These are phyloP conservation scores for Paracorniculantispora psalliotae DNA, from an alignment of 2,329 filamentous ascomycete genomes.

Conservation along the genomic window DNA sequence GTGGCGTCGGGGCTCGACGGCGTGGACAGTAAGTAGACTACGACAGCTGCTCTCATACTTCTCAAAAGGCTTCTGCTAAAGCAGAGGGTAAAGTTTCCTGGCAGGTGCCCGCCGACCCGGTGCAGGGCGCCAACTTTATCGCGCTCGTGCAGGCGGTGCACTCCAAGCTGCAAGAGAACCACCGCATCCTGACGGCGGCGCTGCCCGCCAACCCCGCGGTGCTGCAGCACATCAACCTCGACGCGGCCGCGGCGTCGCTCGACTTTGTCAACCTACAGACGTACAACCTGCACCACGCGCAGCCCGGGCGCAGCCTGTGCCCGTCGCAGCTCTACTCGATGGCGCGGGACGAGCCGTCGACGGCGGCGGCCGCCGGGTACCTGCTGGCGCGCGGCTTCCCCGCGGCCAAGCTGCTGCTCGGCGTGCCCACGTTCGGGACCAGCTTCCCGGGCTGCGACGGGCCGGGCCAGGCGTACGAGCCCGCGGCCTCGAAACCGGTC, in stretches of 20 bases:
- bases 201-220: conserved; percentile 64
- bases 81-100: conserved; percentile 59
- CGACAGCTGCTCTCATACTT: background rate
- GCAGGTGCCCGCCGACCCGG: conserved; percentile 65
- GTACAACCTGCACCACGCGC: conserved; percentile 73
- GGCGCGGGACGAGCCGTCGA: conserved; percentile 56
- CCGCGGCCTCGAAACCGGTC: conserved; percentile 59
- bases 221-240: conserved; percentile 65
- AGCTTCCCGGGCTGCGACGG: conserved; percentile 64
- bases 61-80: background rate
- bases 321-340: conserved; percentile 70
- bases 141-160: conserved; percentile 63
- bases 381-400: conserved; percentile 62
- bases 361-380: conserved; percentile 61
- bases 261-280: conserved; percentile 76
- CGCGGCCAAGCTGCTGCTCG: conserved; percentile 66
- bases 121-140: conserved; percentile 67
- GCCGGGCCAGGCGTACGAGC: conserved; percentile 57
- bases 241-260: conserved; percentile 57
- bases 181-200: conserved; percentile 66
- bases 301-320: conserved; percentile 64
- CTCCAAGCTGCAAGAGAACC: conserved; percentile 60
- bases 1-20: conserved; percentile 57
- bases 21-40: conserved; percentile 59
- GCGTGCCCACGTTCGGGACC: conserved; percentile 70